Conservation (phyloP, 805 yeast genomes). For the Candida verbasci region DNA sequence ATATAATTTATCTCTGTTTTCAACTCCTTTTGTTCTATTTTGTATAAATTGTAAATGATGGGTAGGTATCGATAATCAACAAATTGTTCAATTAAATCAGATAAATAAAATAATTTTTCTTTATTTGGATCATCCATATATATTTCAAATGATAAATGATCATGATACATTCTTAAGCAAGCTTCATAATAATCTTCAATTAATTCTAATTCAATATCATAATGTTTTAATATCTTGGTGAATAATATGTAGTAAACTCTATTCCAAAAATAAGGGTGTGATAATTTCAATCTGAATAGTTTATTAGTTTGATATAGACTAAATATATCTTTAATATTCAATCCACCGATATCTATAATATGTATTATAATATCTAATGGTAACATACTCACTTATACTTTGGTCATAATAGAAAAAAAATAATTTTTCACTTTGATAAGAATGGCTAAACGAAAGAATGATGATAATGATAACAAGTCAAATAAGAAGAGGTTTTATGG, state of each 20-base stretch:
- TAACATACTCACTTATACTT: neutral
- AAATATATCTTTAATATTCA: constrained; percentile 8
- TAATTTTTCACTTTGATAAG: neutral
- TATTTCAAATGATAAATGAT: neutral
- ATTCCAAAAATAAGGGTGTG: constrained; percentile 8
- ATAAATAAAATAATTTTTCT: too few relatives aligned
- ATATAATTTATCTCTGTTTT: too few relatives aligned
- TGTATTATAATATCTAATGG: constrained; percentile 9
- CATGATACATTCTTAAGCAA: neutral
- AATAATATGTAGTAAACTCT: constrained; percentile 4
- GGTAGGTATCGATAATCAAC: too few relatives aligned
- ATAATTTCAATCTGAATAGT: neutral
- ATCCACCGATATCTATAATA: constrained; percentile 8
- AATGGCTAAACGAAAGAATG: constrained; percentile 2
- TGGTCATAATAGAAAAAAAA: neutral
- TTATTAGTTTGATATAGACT: constrained; percentile 4
- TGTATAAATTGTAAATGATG: too few relatives aligned
- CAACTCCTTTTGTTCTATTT: too few relatives aligned
- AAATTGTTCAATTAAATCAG: too few relatives aligned
- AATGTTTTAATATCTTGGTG: neutral
- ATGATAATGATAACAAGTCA: constrained; percentile 16
- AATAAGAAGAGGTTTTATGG: constrained; percentile 31
- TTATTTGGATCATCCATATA: too few relatives aligned
- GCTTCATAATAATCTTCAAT: neutral
- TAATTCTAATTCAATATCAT: neutral